Evolutionary conservation across 192 early-diverging fungal genomes (phyloP).

Genomic region (Umbelopsis isabellina): DNA sequence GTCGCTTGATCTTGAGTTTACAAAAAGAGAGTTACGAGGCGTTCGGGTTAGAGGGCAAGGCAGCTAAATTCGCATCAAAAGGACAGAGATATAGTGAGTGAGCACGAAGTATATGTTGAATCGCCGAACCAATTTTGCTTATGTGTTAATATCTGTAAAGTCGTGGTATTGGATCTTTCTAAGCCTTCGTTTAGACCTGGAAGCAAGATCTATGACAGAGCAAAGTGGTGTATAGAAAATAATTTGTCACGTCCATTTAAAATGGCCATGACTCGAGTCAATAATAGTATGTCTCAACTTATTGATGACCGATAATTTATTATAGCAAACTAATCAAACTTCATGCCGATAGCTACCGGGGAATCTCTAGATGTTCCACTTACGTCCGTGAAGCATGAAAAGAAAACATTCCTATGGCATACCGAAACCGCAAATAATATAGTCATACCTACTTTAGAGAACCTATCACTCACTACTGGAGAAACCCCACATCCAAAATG

Average conservation of each 20-base stretch:
- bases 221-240: slow-evolving; percentile 31
- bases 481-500: background rate
- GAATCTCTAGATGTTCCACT: background rate
- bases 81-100: slow-evolving; percentile 26
- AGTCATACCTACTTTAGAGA: slow-evolving; percentile 29
- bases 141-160: background rate
- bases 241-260: slow-evolving; percentile 22
- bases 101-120: background rate
- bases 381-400: background rate
- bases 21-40: slow-evolving; percentile 26
- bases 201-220: slow-evolving; percentile 25
- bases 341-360: background rate
- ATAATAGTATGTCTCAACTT: slow-evolving; percentile 18
- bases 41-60: slow-evolving; percentile 26
- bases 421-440: background rate
- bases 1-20: slow-evolving; percentile 21
- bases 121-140: background rate
- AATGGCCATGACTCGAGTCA: slow-evolving; percentile 23
- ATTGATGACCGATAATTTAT: no score
- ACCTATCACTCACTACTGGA: background rate
- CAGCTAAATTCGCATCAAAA: slow-evolving; percentile 16
- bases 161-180: slow-evolving; percentile 18
- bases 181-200: slow-evolving; percentile 9
- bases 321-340: no score
- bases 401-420: background rate